Conservation (phyloP, 805 yeast genomes). For the Pichia californica region DNA sequence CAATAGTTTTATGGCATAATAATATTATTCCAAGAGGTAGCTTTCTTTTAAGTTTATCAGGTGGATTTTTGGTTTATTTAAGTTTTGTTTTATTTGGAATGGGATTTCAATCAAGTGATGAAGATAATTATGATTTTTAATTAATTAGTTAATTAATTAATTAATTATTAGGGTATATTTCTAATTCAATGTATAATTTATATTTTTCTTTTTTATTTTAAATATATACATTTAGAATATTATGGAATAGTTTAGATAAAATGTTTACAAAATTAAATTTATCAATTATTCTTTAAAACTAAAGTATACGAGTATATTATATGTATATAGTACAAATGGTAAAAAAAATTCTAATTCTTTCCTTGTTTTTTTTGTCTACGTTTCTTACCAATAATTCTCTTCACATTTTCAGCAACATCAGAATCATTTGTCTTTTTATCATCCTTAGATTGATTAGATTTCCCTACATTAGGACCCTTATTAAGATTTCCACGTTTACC, state of each 20-base stretch:
- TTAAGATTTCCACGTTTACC: slow-evolving; percentile 14
- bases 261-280: too few species aligned
- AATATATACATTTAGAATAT: too few species aligned
- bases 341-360: background rate
- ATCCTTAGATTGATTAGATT: slow-evolving; percentile 4
- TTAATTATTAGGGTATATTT: too few species aligned
- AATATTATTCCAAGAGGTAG: slow-evolving; percentile 24
- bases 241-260: too few species aligned
- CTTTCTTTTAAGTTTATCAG: slow-evolving; percentile 60
- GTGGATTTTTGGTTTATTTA: slow-evolving; percentile 78
- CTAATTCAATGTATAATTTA: too few species aligned
- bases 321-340: too few species aligned
- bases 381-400: slow-evolving; percentile 59
- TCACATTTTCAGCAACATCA: slow-evolving; percentile 45
- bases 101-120: slow-evolving; percentile 59
- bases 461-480: slow-evolving; percentile 12
- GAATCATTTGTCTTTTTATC: slow-evolving; percentile 17
- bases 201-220: too few species aligned
- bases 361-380: slow-evolving; percentile 52
- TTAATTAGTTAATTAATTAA: too few species aligned
- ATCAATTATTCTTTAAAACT: too few species aligned
- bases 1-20: slow-evolving; percentile 28
- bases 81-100: slow-evolving; percentile 76
- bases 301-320: too few species aligned
- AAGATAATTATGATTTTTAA: slow-evolving; percentile 29